Conservation (phyloP, 208 protist species). For the Trypanosoma lewisi region DNA sequence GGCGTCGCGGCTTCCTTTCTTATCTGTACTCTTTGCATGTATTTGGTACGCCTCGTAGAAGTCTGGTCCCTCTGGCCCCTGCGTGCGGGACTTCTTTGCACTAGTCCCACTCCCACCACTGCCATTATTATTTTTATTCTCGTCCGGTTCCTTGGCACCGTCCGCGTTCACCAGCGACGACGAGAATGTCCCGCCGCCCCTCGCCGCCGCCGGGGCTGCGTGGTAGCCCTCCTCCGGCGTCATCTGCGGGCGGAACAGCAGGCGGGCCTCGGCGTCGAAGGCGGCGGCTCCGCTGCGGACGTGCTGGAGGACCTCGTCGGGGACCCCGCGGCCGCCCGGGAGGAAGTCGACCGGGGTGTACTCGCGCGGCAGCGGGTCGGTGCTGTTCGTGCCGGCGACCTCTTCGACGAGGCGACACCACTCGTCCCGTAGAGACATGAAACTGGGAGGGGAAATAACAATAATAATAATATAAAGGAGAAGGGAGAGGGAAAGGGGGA, state of each 20-base stretch:
- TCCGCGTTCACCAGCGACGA: background rate
- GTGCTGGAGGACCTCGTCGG: constrained; percentile 33
- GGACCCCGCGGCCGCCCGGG: constrained; percentile 25
- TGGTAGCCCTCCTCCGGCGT: constrained; percentile 65
- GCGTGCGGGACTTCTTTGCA: background rate
- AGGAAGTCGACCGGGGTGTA: constrained; percentile 36
- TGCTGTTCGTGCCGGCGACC: constrained; percentile 51
- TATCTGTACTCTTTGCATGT: constrained; percentile 7
- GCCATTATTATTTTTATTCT: background rate
- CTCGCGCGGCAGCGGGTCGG: constrained; percentile 42
- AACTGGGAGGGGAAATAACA: background rate
- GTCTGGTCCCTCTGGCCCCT: constrained; percentile 32
- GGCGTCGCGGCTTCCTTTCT: background rate
- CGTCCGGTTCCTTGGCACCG: background rate
- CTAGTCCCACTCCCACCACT: constrained; percentile 4
- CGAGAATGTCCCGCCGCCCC: background rate
- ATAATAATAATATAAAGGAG: constrained; percentile 9
- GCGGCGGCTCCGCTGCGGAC: constrained; percentile 38
- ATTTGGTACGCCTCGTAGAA: constrained; percentile 39
- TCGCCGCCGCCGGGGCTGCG: constrained; percentile 3
- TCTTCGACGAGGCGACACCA: constrained; percentile 52
- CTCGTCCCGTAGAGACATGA: constrained; percentile 30
- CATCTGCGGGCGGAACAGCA: constrained; percentile 54
- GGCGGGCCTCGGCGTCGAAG: constrained; percentile 36
- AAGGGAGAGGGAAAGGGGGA: constrained; percentile 1